These are phyloP conservation scores for Detonula confervacea DNA, from an alignment of 352 stramenopile genomes.

Conservation along the genomic window DNA sequence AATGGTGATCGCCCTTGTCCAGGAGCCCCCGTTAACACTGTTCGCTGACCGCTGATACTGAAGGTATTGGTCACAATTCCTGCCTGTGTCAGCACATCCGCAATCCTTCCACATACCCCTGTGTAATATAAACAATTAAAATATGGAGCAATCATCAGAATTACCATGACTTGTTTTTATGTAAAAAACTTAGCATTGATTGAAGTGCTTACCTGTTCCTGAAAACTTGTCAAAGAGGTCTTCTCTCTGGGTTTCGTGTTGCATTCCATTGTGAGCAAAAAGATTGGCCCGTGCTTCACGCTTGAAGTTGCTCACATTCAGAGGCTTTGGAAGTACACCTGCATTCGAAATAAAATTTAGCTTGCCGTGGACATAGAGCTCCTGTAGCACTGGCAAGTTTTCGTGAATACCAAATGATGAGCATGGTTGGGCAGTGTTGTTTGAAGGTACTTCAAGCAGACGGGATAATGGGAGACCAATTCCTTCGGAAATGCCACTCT, in stretches of 20 bases:
- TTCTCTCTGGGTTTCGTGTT: constrained; percentile 28
- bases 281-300: constrained; percentile 47
- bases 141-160: neutral
- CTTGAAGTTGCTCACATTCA: constrained; percentile 52
- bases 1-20: constrained; percentile 35
- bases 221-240: constrained; percentile 43
- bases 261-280: constrained; percentile 72
- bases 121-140: neutral
- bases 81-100: constrained; percentile 45
- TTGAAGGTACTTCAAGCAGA: constrained; percentile 36
- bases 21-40: constrained; percentile 35
- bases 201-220: constrained; percentile 43
- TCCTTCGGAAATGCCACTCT: constrained; percentile 34
- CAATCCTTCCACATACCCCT: constrained; percentile 59
- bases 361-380: constrained; percentile 67
- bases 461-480: constrained; percentile 38
- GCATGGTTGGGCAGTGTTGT: constrained; percentile 62
- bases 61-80: constrained; percentile 53
- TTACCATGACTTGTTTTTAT: neutral
- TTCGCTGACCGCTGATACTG: constrained; percentile 50
- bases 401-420: constrained; percentile 71
- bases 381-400: constrained; percentile 55
- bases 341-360: constrained; percentile 75
- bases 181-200: neutral
- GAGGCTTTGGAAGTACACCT: constrained; percentile 64